A percentile compares a stretch with the other conserved stretches of the same genome.
Evolutionary conservation across 208 protist genomes (phyloP).

Genomic region (Herpetomonas tarakana): DNA sequence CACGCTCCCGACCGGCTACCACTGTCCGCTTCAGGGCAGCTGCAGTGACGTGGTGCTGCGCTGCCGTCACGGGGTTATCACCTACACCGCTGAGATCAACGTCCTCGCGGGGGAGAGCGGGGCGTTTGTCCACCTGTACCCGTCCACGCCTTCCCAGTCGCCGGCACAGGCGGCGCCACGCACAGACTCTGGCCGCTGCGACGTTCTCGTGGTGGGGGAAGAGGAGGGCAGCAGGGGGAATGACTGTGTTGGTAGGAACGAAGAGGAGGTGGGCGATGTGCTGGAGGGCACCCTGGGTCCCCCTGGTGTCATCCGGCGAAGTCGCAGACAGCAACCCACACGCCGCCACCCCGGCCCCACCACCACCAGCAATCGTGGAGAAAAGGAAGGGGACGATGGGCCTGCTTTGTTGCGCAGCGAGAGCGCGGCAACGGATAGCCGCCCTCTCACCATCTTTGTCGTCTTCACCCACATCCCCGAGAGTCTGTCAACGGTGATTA

Average conservation of each 20-base stretch:
- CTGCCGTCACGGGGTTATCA: neutral
- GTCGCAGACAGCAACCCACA: no score
- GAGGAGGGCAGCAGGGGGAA: no score
- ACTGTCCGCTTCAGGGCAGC: neutral
- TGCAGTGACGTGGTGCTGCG: constrained; percentile 8
- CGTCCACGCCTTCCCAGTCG: no score
- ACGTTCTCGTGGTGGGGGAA: neutral
- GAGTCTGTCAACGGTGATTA: constrained; percentile 46
- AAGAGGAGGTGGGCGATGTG: neutral
- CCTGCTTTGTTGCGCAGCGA: neutral
- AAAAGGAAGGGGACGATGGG: neutral
- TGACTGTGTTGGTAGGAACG: no score
- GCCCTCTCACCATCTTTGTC: constrained; percentile 58
- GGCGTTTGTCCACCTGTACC: constrained; percentile 11
- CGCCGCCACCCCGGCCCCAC: no score
- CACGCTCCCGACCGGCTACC: neutral
- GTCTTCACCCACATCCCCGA: constrained; percentile 31
- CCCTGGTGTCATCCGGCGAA: neutral
- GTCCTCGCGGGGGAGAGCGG: constrained; percentile 5
- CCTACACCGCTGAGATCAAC: constrained; percentile 5
- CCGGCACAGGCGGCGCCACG: no score
- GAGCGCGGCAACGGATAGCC: constrained; percentile 14
- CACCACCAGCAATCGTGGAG: neutral
- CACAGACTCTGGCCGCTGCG: neutral
- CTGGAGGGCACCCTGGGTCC: neutral